A percentile compares a stretch with the other conserved stretches of the same genome.
These are phyloP conservation scores for Termitomyces heimii DNA, from an alignment of 768 basidiomycete genomes.

Conservation along the genomic window DNA sequence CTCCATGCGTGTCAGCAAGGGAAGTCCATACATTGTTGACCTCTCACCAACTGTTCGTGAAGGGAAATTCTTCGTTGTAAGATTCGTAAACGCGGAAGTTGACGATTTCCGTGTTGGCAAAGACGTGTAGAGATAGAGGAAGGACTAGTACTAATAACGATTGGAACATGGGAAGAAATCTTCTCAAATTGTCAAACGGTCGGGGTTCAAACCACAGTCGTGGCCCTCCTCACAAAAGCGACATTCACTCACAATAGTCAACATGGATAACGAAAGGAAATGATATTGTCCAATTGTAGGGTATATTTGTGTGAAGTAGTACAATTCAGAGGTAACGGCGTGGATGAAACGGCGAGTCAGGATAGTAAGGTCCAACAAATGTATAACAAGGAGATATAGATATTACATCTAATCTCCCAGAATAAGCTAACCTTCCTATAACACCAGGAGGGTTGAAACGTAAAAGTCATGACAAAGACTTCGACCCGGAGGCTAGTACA, in stretches of 20 bases:
- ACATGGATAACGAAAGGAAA: background rate
- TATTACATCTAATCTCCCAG: background rate
- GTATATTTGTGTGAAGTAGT: background rate
- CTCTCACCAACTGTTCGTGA: constrained; percentile 23
- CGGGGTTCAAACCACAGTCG: background rate
- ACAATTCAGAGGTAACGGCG: background rate
- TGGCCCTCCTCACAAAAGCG: no score
- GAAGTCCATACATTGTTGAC: background rate
- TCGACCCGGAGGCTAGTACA: background rate
- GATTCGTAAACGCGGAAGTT: constrained; percentile 38
- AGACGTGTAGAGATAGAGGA: constrained; percentile 10
- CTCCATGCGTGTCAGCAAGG: constrained; percentile 11
- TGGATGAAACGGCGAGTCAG: background rate
- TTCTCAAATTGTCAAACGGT: background rate
- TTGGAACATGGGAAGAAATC: constrained; percentile 1
- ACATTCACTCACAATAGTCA: no score
- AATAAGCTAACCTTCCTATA: background rate
- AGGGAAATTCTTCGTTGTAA: constrained; percentile 13
- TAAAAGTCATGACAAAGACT: background rate
- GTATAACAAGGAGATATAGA: background rate
- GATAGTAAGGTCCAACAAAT: background rate
- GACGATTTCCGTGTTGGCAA: constrained; percentile 63
- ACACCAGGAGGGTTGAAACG: background rate
- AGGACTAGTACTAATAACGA: background rate
- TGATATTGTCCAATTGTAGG: background rate